phyloP scores from a whole-genome alignment of 176 grass and related monocot genomes.

The Lolium perenne region DNA sequence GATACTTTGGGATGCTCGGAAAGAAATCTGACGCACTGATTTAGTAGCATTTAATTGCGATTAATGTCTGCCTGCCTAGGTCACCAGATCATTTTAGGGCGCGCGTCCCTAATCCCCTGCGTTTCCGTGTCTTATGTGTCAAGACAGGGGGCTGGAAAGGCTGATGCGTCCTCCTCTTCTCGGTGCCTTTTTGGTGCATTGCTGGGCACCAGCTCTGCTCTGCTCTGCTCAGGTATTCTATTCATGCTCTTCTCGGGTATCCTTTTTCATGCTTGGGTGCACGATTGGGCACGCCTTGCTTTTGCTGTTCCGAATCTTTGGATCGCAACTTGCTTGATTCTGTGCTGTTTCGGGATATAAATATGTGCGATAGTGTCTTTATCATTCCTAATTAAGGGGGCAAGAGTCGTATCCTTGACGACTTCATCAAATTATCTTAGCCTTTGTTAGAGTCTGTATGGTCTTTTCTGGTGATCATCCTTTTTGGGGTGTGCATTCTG shows the following conservation, averaged over 20 bases:
- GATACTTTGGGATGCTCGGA: neutral
- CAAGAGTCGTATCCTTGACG: neutral
- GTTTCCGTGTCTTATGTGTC: slow-evolving; percentile 29
- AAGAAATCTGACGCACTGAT: slow-evolving; percentile 7
- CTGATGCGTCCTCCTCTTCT: neutral
- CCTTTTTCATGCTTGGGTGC: neutral
- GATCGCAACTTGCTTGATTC: neutral
- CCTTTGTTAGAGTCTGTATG: neutral
- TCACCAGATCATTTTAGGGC: neutral
- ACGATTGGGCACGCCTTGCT: neutral
- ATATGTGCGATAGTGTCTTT: neutral
- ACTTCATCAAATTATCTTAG: neutral
- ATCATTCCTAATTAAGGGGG: neutral
- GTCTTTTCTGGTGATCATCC: neutral
- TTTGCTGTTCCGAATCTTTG: slow-evolving; percentile 12
- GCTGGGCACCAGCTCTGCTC: neutral
- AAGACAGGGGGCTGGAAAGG: slow-evolving; percentile 34
- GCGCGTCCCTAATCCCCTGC: neutral
- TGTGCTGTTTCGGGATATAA: neutral
- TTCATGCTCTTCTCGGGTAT: neutral
- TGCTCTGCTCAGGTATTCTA: slow-evolving; percentile 40
- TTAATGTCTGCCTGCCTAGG: neutral
- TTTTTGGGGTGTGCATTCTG: no score
- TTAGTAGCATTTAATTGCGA: neutral
- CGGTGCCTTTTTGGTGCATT: neutral